These are phyloP conservation scores for Aspergillus luchuensis DNA, from an alignment of 2,329 filamentous ascomycete species.

Conservation along the genomic window DNA sequence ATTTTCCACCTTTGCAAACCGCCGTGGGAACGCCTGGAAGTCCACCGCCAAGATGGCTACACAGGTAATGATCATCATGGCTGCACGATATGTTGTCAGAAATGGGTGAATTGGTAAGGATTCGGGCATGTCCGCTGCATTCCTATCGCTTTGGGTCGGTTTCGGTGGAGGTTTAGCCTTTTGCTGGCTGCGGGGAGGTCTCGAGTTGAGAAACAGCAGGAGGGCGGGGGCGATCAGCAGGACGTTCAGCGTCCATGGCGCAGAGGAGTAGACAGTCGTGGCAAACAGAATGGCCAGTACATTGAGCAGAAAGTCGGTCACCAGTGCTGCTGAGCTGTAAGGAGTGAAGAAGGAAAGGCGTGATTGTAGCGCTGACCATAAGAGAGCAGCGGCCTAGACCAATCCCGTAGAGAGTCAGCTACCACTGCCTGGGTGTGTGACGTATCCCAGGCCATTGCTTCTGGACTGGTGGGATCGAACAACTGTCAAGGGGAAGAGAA, in stretches of 20 bases:
- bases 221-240: constrained; percentile 73
- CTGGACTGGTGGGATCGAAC: too few relatives aligned
- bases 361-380: constrained; percentile 88
- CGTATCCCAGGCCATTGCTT: constrained; percentile 27
- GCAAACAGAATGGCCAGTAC: constrained; percentile 79
- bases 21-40: constrained; percentile 86
- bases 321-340: constrained; percentile 67
- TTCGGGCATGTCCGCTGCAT: constrained; percentile 39
- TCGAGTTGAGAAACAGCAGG: constrained; percentile 57
- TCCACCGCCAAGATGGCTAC: constrained; percentile 95
- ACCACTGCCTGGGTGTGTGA: neutral
- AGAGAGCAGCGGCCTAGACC: constrained; percentile 70
- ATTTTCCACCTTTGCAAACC: constrained; percentile 98
- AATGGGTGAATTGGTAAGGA: constrained; percentile 83
- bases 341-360: constrained; percentile 81
- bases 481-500: too few relatives aligned
- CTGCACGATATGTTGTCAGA: constrained; percentile 84
- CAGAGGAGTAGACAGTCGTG: constrained; percentile 78
- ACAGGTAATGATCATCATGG: constrained; percentile 89
- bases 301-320: constrained; percentile 86
- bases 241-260: constrained; percentile 71
- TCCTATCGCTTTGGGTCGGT: constrained; percentile 25
- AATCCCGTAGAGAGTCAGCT: constrained; percentile 1
- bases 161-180: constrained; percentile 39
- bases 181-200: constrained; percentile 28